Conservation (phyloP, 371 early-diverging fungal species). For the Batrachochytrium dendrobatidis region DNA sequence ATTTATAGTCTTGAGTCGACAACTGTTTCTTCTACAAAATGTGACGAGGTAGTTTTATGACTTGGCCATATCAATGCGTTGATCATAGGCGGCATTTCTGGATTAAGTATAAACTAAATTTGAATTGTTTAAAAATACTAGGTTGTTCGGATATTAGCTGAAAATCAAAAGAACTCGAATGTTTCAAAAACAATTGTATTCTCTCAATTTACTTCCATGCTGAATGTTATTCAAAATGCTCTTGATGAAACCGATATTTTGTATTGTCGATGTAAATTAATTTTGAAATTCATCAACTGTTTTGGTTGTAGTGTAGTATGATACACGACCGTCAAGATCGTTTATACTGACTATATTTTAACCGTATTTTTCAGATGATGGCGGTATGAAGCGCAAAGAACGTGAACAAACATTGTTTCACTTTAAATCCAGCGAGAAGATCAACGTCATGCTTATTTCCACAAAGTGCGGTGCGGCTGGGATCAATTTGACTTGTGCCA, state of each 20-base stretch:
- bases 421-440: constrained; percentile 43
- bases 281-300: too few relatives aligned
- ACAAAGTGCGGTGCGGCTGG: constrained; percentile 75
- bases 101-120: too few relatives aligned
- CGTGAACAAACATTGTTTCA: constrained; percentile 50
- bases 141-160: too few relatives aligned
- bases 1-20: too few relatives aligned
- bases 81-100: too few relatives aligned
- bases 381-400: constrained; percentile 45
- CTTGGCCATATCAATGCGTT: too few relatives aligned
- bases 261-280: constrained; percentile 23
- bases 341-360: background rate
- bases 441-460: constrained; percentile 62
- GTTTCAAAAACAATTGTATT: constrained; percentile 56
- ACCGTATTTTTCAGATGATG: constrained; percentile 43
- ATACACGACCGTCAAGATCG: background rate
- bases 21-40: too few relatives aligned
- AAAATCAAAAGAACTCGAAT: constrained; percentile 3
- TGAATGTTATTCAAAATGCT: constrained; percentile 53
- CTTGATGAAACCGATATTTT: constrained; percentile 39
- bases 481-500: constrained; percentile 71
- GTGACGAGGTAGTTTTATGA: too few relatives aligned
- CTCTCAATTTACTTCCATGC: constrained; percentile 68
- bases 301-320: too few relatives aligned
- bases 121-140: too few relatives aligned